Evolutionary conservation across 1,284 basidiomycete genomes (phyloP), one percentile per base, ranked within the genome.

Genomic region (Heliocybe sulcata): DNA sequence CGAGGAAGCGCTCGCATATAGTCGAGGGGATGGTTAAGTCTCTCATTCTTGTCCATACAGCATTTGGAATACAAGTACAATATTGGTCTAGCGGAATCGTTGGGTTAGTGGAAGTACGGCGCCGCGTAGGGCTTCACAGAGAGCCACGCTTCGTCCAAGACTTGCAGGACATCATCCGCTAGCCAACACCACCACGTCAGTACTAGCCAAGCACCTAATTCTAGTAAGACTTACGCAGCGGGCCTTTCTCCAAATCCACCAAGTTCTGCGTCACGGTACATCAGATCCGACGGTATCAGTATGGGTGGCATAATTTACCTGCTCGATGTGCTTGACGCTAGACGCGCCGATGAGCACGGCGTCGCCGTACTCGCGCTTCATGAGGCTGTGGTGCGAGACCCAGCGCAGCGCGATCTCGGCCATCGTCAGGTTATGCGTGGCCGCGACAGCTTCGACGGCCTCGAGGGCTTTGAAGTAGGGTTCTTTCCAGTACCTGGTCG

Each of bases 171-270:
- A 38, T 65, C 72, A 55, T 71, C 73, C 48, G 64, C 70, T 71
- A 31, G 29, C 4, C 6, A 42, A 42, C n/a, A 42, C 29, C 12
- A 12, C 12, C 29, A 31, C n/a, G n/a, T n/a, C n/a, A 31, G 29
- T 6, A 31, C 29, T 6, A 12, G 29, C 6, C 29, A 31, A 31
- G 4, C 6, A 31, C 29, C 12, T 31, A 4, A 31, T 31, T 4
- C 29, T 31, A 12, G 12, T 6, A 22, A 16, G 1, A 70, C 76
- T 72, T 59, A 79, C 77, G 77, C 55, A 81, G 63, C 2, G 80
- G 79, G 0, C 79, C 80, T 60, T 83, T 82, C 65, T 82, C 80
- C 20, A 82, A 63, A 59, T 82, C 80, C 20, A 71, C 27, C 47
- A 82, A 60, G 58, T 82, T 83, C 75, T 79, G 57, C 29, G 23